Evolutionary conservation across 2,329 filamentous ascomycete genomes (phyloP).

Genomic region (Penicillium sp.): DNA sequence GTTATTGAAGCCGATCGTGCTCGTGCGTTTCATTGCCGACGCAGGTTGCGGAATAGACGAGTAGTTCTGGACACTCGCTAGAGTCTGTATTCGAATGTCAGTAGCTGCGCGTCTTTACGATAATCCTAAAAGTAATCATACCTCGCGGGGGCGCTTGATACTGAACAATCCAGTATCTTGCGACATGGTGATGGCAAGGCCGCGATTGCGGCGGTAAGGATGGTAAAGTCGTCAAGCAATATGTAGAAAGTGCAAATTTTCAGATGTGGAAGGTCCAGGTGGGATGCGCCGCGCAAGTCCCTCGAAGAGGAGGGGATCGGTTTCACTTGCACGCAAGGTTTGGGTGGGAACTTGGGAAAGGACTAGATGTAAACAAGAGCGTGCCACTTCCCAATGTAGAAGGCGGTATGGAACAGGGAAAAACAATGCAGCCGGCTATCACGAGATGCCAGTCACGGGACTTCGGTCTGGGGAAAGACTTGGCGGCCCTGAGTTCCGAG

Average conservation of each 20-base stretch:
- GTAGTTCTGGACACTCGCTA: conserved; percentile 79
- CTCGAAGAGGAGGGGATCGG: conserved; percentile 17
- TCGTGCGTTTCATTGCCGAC: conserved; percentile 91
- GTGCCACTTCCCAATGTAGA: conserved; percentile 22
- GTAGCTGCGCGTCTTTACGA: conserved; percentile 15
- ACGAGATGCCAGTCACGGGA: conserved; percentile 26
- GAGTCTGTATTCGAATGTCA: conserved; percentile 55
- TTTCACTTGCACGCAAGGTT: conserved; percentile 17
- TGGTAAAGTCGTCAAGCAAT: not conserved
- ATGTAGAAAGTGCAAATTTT: not conserved
- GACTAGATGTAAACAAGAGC: conserved; percentile 39
- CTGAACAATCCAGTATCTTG: conserved; percentile 87
- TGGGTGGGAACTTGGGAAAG: conserved; percentile 4
- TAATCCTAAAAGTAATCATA: conserved; percentile 45
- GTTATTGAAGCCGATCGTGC: conserved; percentile 66
- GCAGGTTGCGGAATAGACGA: conserved; percentile 84
- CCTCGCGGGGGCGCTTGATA: conserved; percentile 86
- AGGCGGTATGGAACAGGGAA: conserved; percentile 31
- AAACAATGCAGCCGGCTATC: conserved; percentile 24
- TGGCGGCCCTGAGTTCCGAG: conserved; percentile 35
- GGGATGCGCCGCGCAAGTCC: conserved; percentile 10
- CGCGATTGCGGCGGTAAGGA: conserved; percentile 25
- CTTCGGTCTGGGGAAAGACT: conserved; percentile 34
- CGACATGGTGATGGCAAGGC: conserved; percentile 61
- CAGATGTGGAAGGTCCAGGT: conserved; percentile 2